Percentiles rank a stretch among this genome's conserved stretches.
These are phyloP conservation scores for Penicillium digitatum DNA, from an alignment of 2,329 filamentous ascomycete genomes.

Conservation along the genomic window DNA sequence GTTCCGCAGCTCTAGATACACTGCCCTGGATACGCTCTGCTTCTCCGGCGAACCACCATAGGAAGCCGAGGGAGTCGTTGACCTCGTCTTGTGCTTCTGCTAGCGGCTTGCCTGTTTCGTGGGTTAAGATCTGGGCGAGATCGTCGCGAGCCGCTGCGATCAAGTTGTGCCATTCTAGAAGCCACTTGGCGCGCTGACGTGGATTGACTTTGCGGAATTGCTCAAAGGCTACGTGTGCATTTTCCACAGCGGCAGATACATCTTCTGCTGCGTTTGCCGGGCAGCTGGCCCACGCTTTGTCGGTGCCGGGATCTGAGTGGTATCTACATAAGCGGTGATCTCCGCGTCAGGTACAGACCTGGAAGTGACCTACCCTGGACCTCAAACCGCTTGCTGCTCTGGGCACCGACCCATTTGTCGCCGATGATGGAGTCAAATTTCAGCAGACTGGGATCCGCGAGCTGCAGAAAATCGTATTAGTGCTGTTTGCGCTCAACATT, in stretches of 20 bases:
- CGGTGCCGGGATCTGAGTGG: slow-evolving; percentile 49
- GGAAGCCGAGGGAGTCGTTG: slow-evolving; percentile 53
- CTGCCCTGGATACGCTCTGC: slow-evolving; percentile 61
- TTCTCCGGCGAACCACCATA: slow-evolving; percentile 59
- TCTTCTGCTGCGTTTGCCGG: slow-evolving; percentile 54
- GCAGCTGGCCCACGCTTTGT: slow-evolving; percentile 50
- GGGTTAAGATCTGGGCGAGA: slow-evolving; percentile 59
- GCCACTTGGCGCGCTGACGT: slow-evolving; percentile 57
- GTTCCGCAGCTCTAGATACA: slow-evolving; percentile 56
- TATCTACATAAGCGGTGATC: neutral
- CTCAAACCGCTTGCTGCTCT: slow-evolving; percentile 49
- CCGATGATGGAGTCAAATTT: slow-evolving; percentile 51
- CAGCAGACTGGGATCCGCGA: slow-evolving; percentile 49
- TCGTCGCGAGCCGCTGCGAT: slow-evolving; percentile 61
- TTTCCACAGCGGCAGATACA: slow-evolving; percentile 57
- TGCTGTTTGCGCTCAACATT: neutral
- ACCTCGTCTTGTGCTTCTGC: slow-evolving; percentile 54
- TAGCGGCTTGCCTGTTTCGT: slow-evolving; percentile 59
- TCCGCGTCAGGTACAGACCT: neutral
- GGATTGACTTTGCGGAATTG: slow-evolving; percentile 59
- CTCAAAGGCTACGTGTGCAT: slow-evolving; percentile 59
- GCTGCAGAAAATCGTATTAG: slow-evolving; percentile 32
- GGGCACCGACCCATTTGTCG: slow-evolving; percentile 47
- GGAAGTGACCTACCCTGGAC: slow-evolving; percentile 39
- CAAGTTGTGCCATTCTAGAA: slow-evolving; percentile 62